phyloP scores from a whole-genome alignment of 768 basidiomycete genomes.

The Amylocystis lapponica region DNA sequence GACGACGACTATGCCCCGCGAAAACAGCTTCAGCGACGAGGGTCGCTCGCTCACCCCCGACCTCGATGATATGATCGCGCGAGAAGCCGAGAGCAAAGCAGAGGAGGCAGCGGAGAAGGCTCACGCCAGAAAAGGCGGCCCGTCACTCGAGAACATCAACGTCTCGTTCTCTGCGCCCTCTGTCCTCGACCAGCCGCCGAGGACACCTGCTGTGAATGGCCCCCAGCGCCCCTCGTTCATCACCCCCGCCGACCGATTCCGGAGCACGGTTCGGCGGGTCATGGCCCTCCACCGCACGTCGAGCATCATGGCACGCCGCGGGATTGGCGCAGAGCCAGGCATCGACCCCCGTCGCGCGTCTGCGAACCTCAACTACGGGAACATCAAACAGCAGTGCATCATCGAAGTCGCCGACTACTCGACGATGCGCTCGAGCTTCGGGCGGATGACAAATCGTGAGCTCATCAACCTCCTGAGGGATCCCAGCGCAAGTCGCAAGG shows the following conservation, averaged over 20 bases:
- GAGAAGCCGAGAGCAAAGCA: slow-evolving; percentile 2
- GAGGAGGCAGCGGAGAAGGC: slow-evolving; percentile 3
- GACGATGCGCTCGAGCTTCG: slow-evolving; percentile 44
- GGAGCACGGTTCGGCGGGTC: slow-evolving; percentile 51
- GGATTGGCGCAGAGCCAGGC: slow-evolving; percentile 65
- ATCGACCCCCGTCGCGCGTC: slow-evolving; percentile 59
- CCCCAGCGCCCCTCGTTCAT: slow-evolving; percentile 7
- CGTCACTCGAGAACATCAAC: not conserved
- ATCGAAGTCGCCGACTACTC: slow-evolving; percentile 70
- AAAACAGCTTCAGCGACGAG: slow-evolving; percentile 64
- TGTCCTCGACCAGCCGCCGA: not conserved
- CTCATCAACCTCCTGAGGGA: slow-evolving; percentile 54
- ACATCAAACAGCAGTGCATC: slow-evolving; percentile 53
- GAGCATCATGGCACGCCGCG: slow-evolving; percentile 25
- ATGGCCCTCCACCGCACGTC: slow-evolving; percentile 58
- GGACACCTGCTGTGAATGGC: not conserved
- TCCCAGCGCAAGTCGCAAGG: slow-evolving; percentile 37
- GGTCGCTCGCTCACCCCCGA: slow-evolving; percentile 66
- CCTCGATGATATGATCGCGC: slow-evolving; percentile 37
- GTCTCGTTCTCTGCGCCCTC: slow-evolving; percentile 9
- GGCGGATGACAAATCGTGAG: slow-evolving; percentile 52
- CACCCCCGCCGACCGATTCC: slow-evolving; percentile 47
- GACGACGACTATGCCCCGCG: slow-evolving; percentile 44
- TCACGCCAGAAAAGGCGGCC: not conserved
- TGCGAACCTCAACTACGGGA: slow-evolving; percentile 49